phyloP scores from a whole-genome alignment of 306 rosid species.

The Glycine latifolia region DNA sequence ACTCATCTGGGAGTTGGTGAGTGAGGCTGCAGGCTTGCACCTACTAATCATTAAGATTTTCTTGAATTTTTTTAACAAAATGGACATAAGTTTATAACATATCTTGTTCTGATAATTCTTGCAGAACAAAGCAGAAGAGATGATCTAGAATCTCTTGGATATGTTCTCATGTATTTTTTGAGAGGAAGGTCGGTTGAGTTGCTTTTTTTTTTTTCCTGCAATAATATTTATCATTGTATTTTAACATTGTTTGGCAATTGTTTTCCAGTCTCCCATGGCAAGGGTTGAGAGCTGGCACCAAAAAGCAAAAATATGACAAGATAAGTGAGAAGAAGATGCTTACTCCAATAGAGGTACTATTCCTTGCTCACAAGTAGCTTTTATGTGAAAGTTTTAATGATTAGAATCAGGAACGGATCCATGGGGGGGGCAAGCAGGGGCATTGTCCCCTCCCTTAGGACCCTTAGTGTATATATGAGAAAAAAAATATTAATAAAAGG shows the following conservation, averaged over 20 bases:
- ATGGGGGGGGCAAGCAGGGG: too few relatives aligned
- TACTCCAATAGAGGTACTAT: conserved; percentile 89
- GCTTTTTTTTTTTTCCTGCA: conserved; percentile 16
- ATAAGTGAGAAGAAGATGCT: conserved; percentile 99
- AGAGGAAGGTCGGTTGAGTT: conserved; percentile 84
- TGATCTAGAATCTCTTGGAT: conserved; percentile 98
- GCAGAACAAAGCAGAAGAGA: conserved; percentile 99
- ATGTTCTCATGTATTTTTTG: conserved; percentile 94
- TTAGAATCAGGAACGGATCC: background rate
- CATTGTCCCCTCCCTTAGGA: too few relatives aligned
- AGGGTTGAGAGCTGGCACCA: conserved; percentile 93
- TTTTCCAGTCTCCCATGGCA: conserved; percentile 98
- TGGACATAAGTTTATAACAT: background rate
- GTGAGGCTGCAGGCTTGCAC: conserved; percentile 45
- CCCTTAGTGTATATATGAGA: too few relatives aligned
- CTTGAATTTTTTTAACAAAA: conserved; percentile 8
- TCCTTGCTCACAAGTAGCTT: conserved; percentile 39
- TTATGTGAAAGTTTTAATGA: conserved; percentile 25
- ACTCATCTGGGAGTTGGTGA: conserved; percentile 99
- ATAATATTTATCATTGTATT: conserved; percentile 32
- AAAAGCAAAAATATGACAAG: conserved; percentile 96
- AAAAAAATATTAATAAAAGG: too few relatives aligned
- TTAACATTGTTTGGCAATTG: conserved; percentile 35
- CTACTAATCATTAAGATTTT: conserved; percentile 37
- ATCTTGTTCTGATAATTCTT: conserved; percentile 40